A percentile compares a stretch with the other conserved stretches of the same genome.
phyloP scores from a whole-genome alignment of 2,329 filamentous ascomycete species.

The Aspergillus sp. region DNA sequence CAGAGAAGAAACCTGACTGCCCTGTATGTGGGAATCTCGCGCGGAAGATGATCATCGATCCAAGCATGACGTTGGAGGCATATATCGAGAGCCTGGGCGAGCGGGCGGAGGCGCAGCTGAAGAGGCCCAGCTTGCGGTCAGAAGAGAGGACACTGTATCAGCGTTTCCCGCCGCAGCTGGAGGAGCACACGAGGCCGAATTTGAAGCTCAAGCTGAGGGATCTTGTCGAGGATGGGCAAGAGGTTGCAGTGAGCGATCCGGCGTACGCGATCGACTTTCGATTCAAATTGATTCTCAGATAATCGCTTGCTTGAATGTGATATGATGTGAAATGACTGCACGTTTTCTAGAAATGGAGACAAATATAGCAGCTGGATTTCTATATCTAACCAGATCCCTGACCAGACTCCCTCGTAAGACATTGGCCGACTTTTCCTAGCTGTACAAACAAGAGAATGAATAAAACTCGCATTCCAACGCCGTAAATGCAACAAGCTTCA shows the following conservation, averaged over 20 bases:
- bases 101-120: slow-evolving; percentile 81
- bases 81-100: slow-evolving; percentile 77
- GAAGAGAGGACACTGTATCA: slow-evolving; percentile 84
- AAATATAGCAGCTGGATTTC: slow-evolving; percentile 19
- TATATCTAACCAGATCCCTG: slow-evolving; percentile 18
- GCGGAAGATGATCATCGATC: slow-evolving; percentile 62
- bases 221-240: slow-evolving; percentile 69
- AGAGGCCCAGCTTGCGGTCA: slow-evolving; percentile 77
- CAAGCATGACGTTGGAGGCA: slow-evolving; percentile 64
- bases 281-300: slow-evolving; percentile 46
- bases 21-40: slow-evolving; percentile 84
- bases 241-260: slow-evolving; percentile 88
- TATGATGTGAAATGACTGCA: slow-evolving; percentile 7
- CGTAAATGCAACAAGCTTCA: slow-evolving; percentile 28
- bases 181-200: slow-evolving; percentile 76
- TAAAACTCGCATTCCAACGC: slow-evolving; percentile 26
- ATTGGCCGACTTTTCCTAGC: slow-evolving; percentile 25
- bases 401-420: slow-evolving; percentile 25
- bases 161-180: slow-evolving; percentile 69
- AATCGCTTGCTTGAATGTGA: slow-evolving; percentile 5
- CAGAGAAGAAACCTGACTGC: slow-evolving; percentile 89
- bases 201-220: slow-evolving; percentile 67
- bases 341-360: slow-evolving; percentile 7
- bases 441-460: slow-evolving; percentile 21
- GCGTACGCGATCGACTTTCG: slow-evolving; percentile 67